Evolutionary conservation across 2,329 filamentous ascomycete genomes (phyloP), one percentile per base, ranked within the genome.

Genomic region (Endothia cerciana): DNA sequence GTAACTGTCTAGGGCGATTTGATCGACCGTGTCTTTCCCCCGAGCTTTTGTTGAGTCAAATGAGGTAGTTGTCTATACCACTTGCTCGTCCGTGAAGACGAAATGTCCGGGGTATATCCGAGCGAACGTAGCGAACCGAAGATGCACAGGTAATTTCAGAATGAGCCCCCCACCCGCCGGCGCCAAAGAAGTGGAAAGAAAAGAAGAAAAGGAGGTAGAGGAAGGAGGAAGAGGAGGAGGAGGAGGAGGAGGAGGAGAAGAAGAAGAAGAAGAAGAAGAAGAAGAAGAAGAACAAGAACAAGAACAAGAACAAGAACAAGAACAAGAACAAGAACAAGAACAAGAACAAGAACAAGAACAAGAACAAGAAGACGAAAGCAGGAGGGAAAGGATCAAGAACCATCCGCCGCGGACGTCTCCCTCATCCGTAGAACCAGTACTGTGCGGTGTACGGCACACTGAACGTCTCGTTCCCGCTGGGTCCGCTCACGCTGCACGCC

Each of bases 391-490:
- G 4, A 25, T n/a, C 47, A 51, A 11, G 8, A 51, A 63, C n/a
- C 47, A 45, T 36, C 30, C 49, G 19, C 22, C 36, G n/a, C n/a
- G n/a, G n/a, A n/a, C n/a, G n/a, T 28, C 36, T 10, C 6, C n/a
- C 11, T 63, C 55, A 68, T 6, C 75, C 80, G 71, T 80, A 88
- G 73, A 87, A 81, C 85, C 85, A 88, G 77, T 88, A 88, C 70
- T 79, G 80, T n/a, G 85, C 78, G 0, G 84, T 72, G 73, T 88
- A 88, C 2, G 81, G 80, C 33, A 86, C 81, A 74, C 84, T 87
- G 11, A 68, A 65, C n/a, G 53, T 41, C 63, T 63, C 45, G 71
- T 83, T 79, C 22, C 72, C 67, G n/a, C 82, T 79, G 8, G 71
- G 72, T 51, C 80, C 78, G n/a, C 76, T 76, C 1, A 74, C 75